Evolutionary conservation across 257 asterid species (phyloP).

Genomic region (Gentiana macrophylla): DNA sequence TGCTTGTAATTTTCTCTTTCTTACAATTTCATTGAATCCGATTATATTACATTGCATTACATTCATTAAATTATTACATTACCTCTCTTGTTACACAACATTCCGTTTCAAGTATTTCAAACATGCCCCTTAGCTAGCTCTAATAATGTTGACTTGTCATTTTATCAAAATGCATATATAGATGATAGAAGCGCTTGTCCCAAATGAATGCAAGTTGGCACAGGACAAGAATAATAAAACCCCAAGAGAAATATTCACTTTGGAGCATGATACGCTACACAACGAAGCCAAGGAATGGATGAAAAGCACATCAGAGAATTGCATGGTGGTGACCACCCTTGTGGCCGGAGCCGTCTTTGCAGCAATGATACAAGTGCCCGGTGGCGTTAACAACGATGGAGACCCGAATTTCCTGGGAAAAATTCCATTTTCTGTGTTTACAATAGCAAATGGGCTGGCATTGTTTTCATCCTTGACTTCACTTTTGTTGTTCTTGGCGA

Average conservation of each 20-base stretch:
- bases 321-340: conserved; percentile 29
- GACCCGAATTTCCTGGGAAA: conserved; percentile 13
- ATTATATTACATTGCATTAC: no score
- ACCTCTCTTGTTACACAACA: no score
- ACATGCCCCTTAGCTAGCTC: no score
- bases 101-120: no score
- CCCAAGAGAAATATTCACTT: conserved; percentile 19
- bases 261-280: conserved; percentile 19
- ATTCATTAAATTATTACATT: no score
- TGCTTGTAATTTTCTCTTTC: no score
- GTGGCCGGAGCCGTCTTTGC: conserved; percentile 29
- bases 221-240: conserved; percentile 11
- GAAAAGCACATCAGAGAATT: conserved; percentile 28
- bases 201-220: no score
- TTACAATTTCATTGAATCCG: no score
- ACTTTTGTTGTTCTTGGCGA: conserved; percentile 25
- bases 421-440: conserved; percentile 18
- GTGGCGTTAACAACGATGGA: conserved; percentile 23
- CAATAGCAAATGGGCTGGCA: conserved; percentile 15
- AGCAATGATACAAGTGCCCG: conserved; percentile 25
- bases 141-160: no score
- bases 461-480: conserved; percentile 25
- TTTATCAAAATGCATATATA: no score
- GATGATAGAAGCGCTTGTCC: no score
- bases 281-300: conserved; percentile 28